These are phyloP conservation scores for Tilletiaria anomala DNA, from an alignment of 1,284 basidiomycete species.

Conservation along the genomic window DNA sequence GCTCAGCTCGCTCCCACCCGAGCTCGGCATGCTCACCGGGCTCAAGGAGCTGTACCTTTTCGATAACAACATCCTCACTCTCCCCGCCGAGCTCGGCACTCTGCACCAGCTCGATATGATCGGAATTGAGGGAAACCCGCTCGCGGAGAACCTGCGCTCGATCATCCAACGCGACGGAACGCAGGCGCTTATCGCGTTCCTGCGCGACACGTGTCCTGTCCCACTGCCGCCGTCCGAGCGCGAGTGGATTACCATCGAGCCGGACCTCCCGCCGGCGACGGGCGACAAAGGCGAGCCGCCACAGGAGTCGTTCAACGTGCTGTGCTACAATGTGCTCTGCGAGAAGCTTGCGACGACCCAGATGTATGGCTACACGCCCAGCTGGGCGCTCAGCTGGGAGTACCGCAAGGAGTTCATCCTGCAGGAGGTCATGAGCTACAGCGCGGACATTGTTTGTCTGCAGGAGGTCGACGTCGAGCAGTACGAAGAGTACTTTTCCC, in stretches of 20 bases:
- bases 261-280: constrained; percentile 49
- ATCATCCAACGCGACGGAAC: constrained; percentile 90
- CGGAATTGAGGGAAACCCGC: constrained; percentile 88
- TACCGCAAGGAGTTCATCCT: constrained; percentile 85
- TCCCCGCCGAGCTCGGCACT: constrained; percentile 77
- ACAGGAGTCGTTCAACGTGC: constrained; percentile 55
- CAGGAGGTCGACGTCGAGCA: constrained; percentile 81
- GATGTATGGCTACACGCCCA: constrained; percentile 90
- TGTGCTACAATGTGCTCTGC: constrained; percentile 92
- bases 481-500: constrained; percentile 83
- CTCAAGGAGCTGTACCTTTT: constrained; percentile 87
- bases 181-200: constrained; percentile 64
- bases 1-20: constrained; percentile 62
- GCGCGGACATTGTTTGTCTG: constrained; percentile 81
- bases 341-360: constrained; percentile 76
- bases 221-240: constrained; percentile 70
- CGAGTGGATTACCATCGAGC: constrained; percentile 61
- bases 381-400: constrained; percentile 88
- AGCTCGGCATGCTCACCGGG: constrained; percentile 77
- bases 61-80: constrained; percentile 73
- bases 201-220: constrained; percentile 73
- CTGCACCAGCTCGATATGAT: constrained; percentile 84
- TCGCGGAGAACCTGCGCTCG: constrained; percentile 60
- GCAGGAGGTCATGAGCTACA: constrained; percentile 67
- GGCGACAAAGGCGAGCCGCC: no score